Base-by-base conservation (phyloP, 1,284 basidiomycete species). In the Fomitopsis schrenkii region DNA sequence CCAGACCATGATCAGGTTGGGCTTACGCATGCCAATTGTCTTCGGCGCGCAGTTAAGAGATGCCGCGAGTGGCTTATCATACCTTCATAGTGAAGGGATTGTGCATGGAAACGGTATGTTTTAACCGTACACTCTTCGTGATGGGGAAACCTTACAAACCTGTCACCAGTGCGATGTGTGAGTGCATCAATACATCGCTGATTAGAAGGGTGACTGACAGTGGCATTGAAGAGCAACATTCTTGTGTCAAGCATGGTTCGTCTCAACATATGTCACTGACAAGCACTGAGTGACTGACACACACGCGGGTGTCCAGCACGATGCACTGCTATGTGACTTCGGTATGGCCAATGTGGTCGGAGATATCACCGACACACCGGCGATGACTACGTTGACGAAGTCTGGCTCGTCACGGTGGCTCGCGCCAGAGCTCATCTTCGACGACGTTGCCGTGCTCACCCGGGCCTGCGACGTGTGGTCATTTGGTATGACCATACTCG, bases 291-390 rank as follows among this genome's bases (percentile, higher is more conserved):
- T 5, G 5, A 5, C 41, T 42, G 26, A 48, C 26, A 10, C 30
- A 17, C 17, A 17, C n/a, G 9, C 2, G 26, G 9, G 8, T 8
- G 35, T 42, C 6, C 52, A 86, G 84, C 77, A 76, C 9, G 72
- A 80, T 64, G 80, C 84, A 26, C 74, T 81, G 42, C 80, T 87
- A 33, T 83, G 80, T 60, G 85, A 87, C 64, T 86, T 87, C 66
- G 84, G 84, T 38, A 80, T 86, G 73, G 79, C 85, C n/a, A 84
- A 82, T 66, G 72, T 84, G 36, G 76, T 86, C 40, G 79, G 80
- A 62, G 82, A 85, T 46, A 76, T 83, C 28, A 80, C 81, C 1
- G 79, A 81, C 56, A 78, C 70, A 60, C 67, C 74, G 26, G 75
- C 76, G 40, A 79, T 80, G 26, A 67, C 72, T 8, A 78, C 77